A percentile compares a stretch with the other conserved stretches of the same genome.
phyloP scores from a whole-genome alignment of 768 basidiomycete genomes.

The Suillus sp. region DNA sequence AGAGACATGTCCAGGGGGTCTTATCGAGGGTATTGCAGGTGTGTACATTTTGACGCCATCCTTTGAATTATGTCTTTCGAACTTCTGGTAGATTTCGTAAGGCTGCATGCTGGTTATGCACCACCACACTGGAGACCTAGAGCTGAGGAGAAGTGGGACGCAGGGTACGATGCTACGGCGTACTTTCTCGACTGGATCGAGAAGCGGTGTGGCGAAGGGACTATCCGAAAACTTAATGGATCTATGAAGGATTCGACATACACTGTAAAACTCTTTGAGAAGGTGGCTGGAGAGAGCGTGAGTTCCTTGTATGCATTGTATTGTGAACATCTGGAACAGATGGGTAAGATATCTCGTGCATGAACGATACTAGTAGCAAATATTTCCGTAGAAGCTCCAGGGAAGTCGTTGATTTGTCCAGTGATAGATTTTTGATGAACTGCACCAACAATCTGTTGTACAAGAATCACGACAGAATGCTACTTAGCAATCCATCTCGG shows the following conservation, averaged over 20 bases:
- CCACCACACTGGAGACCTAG: constrained; percentile 73
- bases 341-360: neutral
- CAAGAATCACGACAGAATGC: too few relatives aligned
- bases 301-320: constrained; percentile 62
- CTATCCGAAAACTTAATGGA: constrained; percentile 60
- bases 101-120: constrained; percentile 54
- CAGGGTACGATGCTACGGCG: constrained; percentile 72
- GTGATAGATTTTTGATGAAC: neutral
- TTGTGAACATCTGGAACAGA: constrained; percentile 38
- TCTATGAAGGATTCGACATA: constrained; percentile 52
- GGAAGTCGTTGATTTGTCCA: neutral
- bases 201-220: constrained; percentile 51
- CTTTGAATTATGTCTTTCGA: constrained; percentile 8
- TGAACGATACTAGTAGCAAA: neutral
- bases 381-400: neutral
- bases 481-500: too few relatives aligned
- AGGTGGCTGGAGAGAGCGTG: constrained; percentile 53
- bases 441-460: too few relatives aligned
- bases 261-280: constrained; percentile 52
- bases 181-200: constrained; percentile 77
- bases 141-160: constrained; percentile 63
- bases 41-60: constrained; percentile 16
- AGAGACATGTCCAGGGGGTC: constrained; percentile 63
- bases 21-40: constrained; percentile 85
- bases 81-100: constrained; percentile 62